Evolutionary conservation across 2,329 filamentous ascomycete genomes (phyloP).

Genomic region (Magnaporthales sp.): DNA sequence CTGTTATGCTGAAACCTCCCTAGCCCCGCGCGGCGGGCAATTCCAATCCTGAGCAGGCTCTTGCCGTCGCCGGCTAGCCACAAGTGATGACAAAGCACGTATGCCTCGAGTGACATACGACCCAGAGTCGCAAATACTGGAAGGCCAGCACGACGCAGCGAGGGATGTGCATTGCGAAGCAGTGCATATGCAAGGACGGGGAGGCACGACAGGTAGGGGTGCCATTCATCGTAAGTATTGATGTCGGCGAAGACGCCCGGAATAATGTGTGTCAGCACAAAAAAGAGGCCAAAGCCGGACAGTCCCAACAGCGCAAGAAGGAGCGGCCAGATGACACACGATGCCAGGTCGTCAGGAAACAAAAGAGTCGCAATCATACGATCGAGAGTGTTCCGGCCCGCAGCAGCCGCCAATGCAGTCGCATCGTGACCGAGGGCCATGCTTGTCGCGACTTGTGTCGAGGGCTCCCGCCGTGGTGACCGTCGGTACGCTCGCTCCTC

Average conservation of each 20-base stretch:
- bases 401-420: neutral
- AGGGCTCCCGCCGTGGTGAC: neutral
- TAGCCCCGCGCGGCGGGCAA: conserved; percentile 3
- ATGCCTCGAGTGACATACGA: conserved; percentile 48
- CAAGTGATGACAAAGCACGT: conserved; percentile 51
- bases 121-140: conserved; percentile 38
- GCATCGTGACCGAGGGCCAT: neutral
- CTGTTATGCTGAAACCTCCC: neutral
- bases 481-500: neutral
- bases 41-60: conserved; percentile 31
- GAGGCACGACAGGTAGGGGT: conserved; percentile 38
- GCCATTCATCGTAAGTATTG: conserved; percentile 9
- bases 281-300: conserved; percentile 21
- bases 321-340: conserved; percentile 28
- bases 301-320: conserved; percentile 19
- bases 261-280: neutral
- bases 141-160: conserved; percentile 23
- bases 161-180: conserved; percentile 35
- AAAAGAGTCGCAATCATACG: conserved; percentile 6
- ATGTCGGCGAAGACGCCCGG: neutral
- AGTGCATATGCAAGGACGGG: conserved; percentile 43
- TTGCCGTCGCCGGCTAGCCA: conserved; percentile 51
- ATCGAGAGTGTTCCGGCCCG: conserved; percentile 5
- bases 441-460: neutral
- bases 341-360: conserved; percentile 18